These are phyloP conservation scores for Nicotiana rustica DNA, from an alignment of 305 asterid genomes.

Conservation along the genomic window DNA sequence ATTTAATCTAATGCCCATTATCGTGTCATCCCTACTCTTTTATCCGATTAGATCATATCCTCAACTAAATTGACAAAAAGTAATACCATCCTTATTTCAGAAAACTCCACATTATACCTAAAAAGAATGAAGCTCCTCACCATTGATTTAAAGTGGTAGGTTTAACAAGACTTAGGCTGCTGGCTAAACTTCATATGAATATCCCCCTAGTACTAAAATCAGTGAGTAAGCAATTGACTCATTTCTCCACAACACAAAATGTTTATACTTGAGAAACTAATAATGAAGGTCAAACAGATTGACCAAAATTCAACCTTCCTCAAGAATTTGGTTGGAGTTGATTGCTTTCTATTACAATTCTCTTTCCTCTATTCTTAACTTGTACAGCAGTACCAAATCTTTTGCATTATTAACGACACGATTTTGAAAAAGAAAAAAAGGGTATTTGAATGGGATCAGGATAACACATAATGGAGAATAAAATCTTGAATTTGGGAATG, in stretches of 20 bases:
- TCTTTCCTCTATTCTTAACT: background rate
- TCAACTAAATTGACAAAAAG: background rate
- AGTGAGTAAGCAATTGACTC: background rate
- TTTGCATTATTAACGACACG: background rate
- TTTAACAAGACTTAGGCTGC: constrained; percentile 1
- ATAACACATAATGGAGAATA: background rate
- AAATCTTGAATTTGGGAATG: background rate
- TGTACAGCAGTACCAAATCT: background rate
- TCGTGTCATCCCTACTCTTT: background rate
- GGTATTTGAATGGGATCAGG: background rate
- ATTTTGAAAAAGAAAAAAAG: background rate
- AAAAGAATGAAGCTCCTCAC: background rate
- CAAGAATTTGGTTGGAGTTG: background rate
- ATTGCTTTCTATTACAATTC: background rate
- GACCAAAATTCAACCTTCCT: background rate
- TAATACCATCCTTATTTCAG: background rate
- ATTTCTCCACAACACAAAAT: constrained; percentile 1
- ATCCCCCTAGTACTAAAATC: background rate
- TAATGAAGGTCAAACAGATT: background rate
- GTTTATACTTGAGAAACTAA: background rate
- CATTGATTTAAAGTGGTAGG: constrained; percentile 6
- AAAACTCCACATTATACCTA: background rate
- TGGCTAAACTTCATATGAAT: background rate
- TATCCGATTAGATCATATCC: background rate
- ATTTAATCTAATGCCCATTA: background rate